A percentile compares a stretch with the other conserved stretches of the same genome.
Conservation (phyloP, 2,329 filamentous ascomycete genomes). For the Pseudogymnoascus sp. region DNA sequence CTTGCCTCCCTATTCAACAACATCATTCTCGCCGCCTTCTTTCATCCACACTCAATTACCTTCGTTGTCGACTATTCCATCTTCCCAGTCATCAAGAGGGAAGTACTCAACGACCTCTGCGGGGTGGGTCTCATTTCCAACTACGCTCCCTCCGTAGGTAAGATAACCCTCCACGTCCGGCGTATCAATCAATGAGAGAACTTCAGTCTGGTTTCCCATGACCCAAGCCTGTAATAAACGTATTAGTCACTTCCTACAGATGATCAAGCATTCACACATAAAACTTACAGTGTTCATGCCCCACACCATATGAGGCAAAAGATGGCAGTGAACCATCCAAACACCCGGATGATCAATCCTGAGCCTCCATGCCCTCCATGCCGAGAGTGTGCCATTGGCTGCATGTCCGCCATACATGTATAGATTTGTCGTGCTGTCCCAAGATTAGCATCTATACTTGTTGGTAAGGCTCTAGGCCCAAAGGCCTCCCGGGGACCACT, state of each 20-base stretch:
- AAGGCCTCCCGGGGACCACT: neutral
- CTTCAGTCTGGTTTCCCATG: slow-evolving; percentile 26
- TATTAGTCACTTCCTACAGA: neutral
- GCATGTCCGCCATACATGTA: slow-evolving; percentile 34
- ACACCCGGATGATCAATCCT: slow-evolving; percentile 39
- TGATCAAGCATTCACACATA: slow-evolving; percentile 16
- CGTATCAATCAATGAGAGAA: slow-evolving; percentile 18
- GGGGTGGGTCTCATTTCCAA: slow-evolving; percentile 25
- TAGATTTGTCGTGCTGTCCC: slow-evolving; percentile 34
- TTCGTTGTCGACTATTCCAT: neutral
- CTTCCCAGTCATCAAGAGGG: neutral
- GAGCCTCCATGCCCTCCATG: slow-evolving; percentile 45
- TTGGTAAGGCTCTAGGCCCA: neutral
- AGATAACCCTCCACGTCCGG: slow-evolving; percentile 28
- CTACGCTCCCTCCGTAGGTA: slow-evolving; percentile 26
- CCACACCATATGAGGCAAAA: slow-evolving; percentile 38
- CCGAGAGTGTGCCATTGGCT: neutral
- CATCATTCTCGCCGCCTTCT: neutral
- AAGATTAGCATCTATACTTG: neutral
- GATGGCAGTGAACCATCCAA: slow-evolving; percentile 45
- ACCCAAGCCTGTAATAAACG: slow-evolving; percentile 24
- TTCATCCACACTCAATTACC: neutral
- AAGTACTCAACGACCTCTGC: slow-evolving; percentile 19
- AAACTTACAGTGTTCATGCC: neutral
- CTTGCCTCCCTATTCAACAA: neutral